phyloP scores from a whole-genome alignment of 2,329 filamentous ascomycete species.

The Arthroderma sp. region DNA sequence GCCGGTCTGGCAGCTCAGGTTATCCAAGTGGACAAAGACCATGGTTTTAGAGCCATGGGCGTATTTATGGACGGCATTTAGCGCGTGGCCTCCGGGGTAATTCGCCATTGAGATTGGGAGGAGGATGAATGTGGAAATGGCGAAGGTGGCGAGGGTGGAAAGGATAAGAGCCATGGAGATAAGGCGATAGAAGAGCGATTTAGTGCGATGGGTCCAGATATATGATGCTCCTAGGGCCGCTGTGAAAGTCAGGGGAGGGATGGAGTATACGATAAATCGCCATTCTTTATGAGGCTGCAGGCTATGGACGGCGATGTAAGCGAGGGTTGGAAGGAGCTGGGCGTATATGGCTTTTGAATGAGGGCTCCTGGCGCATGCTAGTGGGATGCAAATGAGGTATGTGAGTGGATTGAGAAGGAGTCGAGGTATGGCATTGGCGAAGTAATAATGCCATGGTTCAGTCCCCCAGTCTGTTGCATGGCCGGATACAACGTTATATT shows the following conservation, averaged over 20 bases:
- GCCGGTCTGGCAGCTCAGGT: slow-evolving; percentile 50
- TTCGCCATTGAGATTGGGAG: slow-evolving; percentile 75
- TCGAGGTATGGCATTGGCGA: slow-evolving; percentile 64
- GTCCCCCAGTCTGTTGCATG: slow-evolving; percentile 80
- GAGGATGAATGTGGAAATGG: slow-evolving; percentile 54
- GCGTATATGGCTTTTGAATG: slow-evolving; percentile 39
- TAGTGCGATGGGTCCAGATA: slow-evolving; percentile 53
- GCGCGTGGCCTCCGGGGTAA: slow-evolving; percentile 79
- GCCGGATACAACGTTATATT: slow-evolving; percentile 78
- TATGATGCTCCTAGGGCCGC: slow-evolving; percentile 61
- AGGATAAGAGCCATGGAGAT: slow-evolving; percentile 43
- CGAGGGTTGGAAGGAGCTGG: slow-evolving; percentile 50
- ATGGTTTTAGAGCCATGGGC: slow-evolving; percentile 16
- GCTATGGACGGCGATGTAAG: slow-evolving; percentile 71
- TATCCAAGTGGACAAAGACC: slow-evolving; percentile 42
- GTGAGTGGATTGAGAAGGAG: slow-evolving; percentile 69
- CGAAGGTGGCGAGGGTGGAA: slow-evolving; percentile 49
- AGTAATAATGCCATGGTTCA: slow-evolving; percentile 77
- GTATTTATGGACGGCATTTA: slow-evolving; percentile 34
- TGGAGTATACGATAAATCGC: slow-evolving; percentile 81
- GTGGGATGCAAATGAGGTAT: slow-evolving; percentile 39
- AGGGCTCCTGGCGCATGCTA: slow-evolving; percentile 42
- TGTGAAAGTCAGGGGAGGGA: slow-evolving; percentile 67
- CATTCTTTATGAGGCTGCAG: slow-evolving; percentile 90
- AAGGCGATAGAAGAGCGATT: slow-evolving; percentile 44